Evolutionary conservation across 306 rosid genomes (phyloP).

Genomic region (Boehmeria nivea): DNA sequence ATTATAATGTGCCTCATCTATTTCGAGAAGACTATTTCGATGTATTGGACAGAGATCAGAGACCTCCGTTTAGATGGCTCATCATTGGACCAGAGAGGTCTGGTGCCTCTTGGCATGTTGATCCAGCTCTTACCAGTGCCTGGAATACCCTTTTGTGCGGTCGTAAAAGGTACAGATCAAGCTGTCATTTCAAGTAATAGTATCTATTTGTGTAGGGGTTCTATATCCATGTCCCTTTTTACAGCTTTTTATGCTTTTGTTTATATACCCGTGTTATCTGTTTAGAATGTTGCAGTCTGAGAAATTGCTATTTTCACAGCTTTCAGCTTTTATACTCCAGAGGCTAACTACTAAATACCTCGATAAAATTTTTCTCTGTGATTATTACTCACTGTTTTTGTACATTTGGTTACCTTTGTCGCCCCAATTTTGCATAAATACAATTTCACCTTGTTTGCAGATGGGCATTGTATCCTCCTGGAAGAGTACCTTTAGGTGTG

Average conservation of each 20-base stretch:
- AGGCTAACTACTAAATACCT: too few relatives aligned
- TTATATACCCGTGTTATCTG: too few relatives aligned
- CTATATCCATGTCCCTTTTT: background rate
- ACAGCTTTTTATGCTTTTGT: background rate
- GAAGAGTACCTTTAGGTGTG: constrained; percentile 90
- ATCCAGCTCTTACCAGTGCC: constrained; percentile 98
- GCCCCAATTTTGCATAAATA: too few relatives aligned
- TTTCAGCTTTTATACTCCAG: too few relatives aligned
- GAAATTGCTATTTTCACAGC: too few relatives aligned
- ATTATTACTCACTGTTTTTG: too few relatives aligned
- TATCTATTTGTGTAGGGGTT: constrained; percentile 10
- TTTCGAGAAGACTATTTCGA: constrained; percentile 90
- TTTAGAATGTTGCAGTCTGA: too few relatives aligned
- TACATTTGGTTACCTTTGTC: too few relatives aligned
- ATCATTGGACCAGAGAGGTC: constrained; percentile 97
- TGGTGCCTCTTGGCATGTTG: constrained; percentile 99
- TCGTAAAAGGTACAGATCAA: constrained; percentile 89
- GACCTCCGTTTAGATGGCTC: constrained; percentile 96
- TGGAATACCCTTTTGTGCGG: constrained; percentile 97
- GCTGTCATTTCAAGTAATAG: background rate
- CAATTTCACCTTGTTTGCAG: constrained; percentile 35
- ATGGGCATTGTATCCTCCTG: constrained; percentile 99
- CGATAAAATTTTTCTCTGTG: too few relatives aligned
- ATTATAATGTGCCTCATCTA: constrained; percentile 78
- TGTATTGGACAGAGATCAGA: constrained; percentile 60